Conservation (phyloP, 169 alveolate species). For the Eimeria nieschulzi region DNA sequence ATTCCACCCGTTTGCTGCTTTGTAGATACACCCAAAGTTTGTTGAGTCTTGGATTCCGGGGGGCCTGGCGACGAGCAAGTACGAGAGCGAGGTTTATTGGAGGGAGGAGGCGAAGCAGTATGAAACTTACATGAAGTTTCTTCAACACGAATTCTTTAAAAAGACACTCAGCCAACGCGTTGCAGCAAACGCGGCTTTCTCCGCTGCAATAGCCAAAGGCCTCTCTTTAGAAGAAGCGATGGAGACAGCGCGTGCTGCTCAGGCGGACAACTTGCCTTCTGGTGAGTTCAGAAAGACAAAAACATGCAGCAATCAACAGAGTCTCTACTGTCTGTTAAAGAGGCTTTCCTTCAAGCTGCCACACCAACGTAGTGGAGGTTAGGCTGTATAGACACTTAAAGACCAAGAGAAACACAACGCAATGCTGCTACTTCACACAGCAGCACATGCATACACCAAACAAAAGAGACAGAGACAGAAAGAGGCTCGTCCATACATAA, state of each 20-base stretch:
- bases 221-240: constrained; percentile 7
- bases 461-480: too few relatives aligned
- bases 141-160: constrained; percentile 55
- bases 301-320: too few relatives aligned
- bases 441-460: too few relatives aligned
- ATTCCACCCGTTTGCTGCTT: background rate
- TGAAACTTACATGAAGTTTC: constrained; percentile 70
- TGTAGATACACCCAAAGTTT: constrained; percentile 29
- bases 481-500: too few relatives aligned
- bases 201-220: constrained; percentile 33
- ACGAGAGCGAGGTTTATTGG: constrained; percentile 70
- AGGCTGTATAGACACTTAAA: background rate
- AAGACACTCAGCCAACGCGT: constrained; percentile 51
- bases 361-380: too few relatives aligned
- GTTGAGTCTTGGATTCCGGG: constrained; percentile 68
- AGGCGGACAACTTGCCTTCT: background rate
- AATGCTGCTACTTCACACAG: too few relatives aligned
- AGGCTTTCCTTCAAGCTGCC: too few relatives aligned
- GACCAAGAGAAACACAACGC: too few relatives aligned
- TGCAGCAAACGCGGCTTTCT: constrained; percentile 22
- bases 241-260: background rate
- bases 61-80: constrained; percentile 37
- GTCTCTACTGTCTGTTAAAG: too few relatives aligned
- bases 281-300: too few relatives aligned
- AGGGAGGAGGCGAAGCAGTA: constrained; percentile 64